phyloP scores from a whole-genome alignment of 805 yeast genomes.

The Debaryomyces maramus region DNA sequence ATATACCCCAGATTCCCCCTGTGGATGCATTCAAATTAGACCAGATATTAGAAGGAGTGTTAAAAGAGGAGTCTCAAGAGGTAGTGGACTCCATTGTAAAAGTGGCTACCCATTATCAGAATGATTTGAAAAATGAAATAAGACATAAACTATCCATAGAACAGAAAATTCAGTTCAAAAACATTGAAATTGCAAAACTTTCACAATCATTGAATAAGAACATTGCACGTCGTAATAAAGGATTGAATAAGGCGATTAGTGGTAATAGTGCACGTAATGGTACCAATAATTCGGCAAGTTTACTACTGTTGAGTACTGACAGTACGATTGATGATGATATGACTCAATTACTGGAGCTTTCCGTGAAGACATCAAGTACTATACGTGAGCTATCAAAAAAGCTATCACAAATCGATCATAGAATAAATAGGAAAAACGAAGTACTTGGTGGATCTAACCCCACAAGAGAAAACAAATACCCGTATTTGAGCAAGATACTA shows the following conservation, averaged over 20 bases:
- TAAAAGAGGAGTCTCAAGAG: constrained; percentile 28
- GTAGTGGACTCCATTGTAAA: constrained; percentile 27
- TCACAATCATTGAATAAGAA: constrained; percentile 20
- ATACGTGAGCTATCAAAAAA: constrained; percentile 13
- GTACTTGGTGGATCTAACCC: background rate
- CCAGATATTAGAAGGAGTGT: constrained; percentile 23
- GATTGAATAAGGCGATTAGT: constrained; percentile 8
- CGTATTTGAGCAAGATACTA: constrained; percentile 1
- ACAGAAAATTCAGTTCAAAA: constrained; percentile 41
- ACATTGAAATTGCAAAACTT: constrained; percentile 35
- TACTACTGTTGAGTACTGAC: background rate
- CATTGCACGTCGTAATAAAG: constrained; percentile 12
- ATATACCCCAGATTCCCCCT: constrained; percentile 21
- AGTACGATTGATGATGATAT: constrained; percentile 6
- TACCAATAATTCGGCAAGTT: background rate
- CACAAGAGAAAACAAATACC: background rate
- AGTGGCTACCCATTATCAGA: constrained; percentile 33
- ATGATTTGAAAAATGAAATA: constrained; percentile 36
- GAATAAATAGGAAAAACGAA: background rate
- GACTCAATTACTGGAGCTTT: constrained; percentile 8
- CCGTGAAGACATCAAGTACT: constrained; percentile 14
- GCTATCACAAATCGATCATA: constrained; percentile 13
- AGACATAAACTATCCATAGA: constrained; percentile 34
- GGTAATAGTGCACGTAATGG: background rate
- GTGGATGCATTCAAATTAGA: constrained; percentile 33